Evolutionary conservation across 208 protist genomes (phyloP).

Genomic region (Leishmania gerbilli): DNA sequence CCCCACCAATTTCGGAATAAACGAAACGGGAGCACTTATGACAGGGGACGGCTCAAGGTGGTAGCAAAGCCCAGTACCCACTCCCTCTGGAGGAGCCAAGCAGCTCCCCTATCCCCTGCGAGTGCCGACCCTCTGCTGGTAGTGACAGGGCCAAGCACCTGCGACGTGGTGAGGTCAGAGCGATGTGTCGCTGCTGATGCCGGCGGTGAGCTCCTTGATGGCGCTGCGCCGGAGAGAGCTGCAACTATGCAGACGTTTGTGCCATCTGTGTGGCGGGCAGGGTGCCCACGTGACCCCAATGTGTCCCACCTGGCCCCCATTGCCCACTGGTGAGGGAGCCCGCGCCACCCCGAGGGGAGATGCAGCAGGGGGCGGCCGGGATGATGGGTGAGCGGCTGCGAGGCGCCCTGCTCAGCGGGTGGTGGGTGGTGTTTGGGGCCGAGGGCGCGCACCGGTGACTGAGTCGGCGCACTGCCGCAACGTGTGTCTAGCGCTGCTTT

Average conservation of each 20-base stretch:
- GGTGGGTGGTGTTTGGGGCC: neutral
- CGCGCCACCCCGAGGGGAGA: neutral
- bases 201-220: neutral
- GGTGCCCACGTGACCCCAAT: neutral
- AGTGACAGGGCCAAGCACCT: neutral
- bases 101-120: neutral
- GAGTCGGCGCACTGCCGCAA: neutral
- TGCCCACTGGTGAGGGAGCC: no score
- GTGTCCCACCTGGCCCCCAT: no score
- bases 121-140: neutral
- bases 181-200: neutral
- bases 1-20: constrained; percentile 30
- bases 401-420: no score
- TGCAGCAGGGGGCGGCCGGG: neutral
- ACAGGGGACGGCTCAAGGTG: neutral
- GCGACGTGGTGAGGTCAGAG: neutral
- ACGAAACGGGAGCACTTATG: neutral
- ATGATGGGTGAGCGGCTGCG: neutral
- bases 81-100: neutral
- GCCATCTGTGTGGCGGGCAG: neutral
- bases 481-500: neutral
- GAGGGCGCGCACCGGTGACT: neutral
- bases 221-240: neutral
- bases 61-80: neutral
- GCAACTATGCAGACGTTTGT: neutral